Evolutionary conservation across 305 asterid species (phyloP), one percentile per base, ranked within the genome.

Genomic region (Fraxinus dipetala): DNA sequence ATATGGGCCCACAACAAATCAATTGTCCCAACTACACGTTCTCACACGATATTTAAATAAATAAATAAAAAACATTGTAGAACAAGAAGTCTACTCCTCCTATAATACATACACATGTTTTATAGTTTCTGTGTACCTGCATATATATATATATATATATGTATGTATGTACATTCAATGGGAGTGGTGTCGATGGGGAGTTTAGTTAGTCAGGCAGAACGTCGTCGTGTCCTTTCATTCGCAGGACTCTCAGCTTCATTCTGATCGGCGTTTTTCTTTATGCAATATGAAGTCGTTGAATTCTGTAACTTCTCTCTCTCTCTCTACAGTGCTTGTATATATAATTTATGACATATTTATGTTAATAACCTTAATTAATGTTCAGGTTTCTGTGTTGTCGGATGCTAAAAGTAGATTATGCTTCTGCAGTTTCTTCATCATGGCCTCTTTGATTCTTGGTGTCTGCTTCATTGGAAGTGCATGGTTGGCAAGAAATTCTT

Each of bases 21-120:
- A 80, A 81, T 81, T 81, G 87, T 6, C 76, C 10, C 79, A 59
- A 67, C n/a, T 8, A 51, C 76, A 59, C 79, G 77, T 54, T 54
- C n/a, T 18, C 0, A 76, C 82, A 84, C 84, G 84, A 83, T 5
- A 32, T 4, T 6, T 0, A 3, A 2, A 13, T n/a, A n/a, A n/a
- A n/a, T n/a, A n/a, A n/a, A n/a, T n/a, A 2, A 9, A 8, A 0
- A 63, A 10, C 72, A 8, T 24, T 3, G 35, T 24, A 65, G 5
- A 65, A 26, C 18, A 24, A 65, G 72, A 65, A 65, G 24, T 65
- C 72, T 22, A 24, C 35, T 24, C 32, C 32, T 26, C 18, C 32
- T 65, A 65, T 10, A 6, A 65, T 10, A 65, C 16, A 26, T 56
- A 16, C 24, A 61, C 5, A 61, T 24, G 14, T 1, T 56, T 18